A percentile compares a stretch with the other conserved stretches of the same genome.
These are phyloP conservation scores for Solanum clarkiae DNA, from an alignment of 257 asterid genomes.

Conservation along the genomic window DNA sequence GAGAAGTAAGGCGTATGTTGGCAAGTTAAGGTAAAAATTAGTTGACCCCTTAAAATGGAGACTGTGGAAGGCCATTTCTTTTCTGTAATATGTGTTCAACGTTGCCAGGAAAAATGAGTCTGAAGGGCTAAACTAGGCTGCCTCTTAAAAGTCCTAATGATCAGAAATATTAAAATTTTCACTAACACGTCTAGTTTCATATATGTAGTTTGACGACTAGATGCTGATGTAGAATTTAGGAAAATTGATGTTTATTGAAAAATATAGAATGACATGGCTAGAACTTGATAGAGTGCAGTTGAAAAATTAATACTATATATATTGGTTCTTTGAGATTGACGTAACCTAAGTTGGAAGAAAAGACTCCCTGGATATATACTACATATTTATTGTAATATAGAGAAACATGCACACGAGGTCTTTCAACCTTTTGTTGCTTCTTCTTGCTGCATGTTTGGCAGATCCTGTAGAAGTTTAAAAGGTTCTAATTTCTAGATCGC, in stretches of 20 bases:
- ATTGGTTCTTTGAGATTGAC: not conserved
- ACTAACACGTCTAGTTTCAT: not conserved
- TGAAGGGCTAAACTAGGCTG: not conserved
- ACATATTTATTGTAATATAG: not conserved
- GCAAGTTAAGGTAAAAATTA: constrained; percentile 67
- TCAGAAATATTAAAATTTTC: not conserved
- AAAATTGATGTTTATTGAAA: not conserved
- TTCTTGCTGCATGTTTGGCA: not conserved
- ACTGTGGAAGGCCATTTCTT: not conserved
- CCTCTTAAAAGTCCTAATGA: not conserved
- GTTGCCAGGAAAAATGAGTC: not conserved
- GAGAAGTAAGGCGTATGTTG: constrained; percentile 87
- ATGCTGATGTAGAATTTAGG: not conserved
- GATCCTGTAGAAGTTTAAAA: not conserved
- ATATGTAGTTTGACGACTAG: not conserved
- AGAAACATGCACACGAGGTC: not conserved
- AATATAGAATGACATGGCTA: not conserved
- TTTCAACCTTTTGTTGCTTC: not conserved
- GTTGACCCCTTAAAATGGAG: not conserved
- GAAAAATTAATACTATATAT: not conserved
- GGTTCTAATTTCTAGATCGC: not conserved
- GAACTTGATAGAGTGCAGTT: not conserved
- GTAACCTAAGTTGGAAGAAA: not conserved
- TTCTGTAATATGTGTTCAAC: not conserved
- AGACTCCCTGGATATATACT: not conserved